These are phyloP conservation scores for Aspergillus thermomutatus DNA, from an alignment of 2,329 filamentous ascomycete species.

Conservation along the genomic window DNA sequence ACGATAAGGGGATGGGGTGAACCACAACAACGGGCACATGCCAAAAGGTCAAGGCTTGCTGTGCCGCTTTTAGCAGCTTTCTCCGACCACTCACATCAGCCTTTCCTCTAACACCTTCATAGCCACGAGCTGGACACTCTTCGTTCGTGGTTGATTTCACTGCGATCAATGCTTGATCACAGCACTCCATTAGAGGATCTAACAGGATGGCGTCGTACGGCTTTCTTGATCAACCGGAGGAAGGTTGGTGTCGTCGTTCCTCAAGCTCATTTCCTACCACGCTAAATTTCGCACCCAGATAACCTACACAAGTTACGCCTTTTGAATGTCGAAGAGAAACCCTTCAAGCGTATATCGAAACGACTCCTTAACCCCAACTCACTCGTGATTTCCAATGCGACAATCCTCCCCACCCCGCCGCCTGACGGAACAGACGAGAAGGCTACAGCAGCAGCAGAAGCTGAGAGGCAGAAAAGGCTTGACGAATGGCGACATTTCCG, in stretches of 20 bases:
- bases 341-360: constrained; percentile 84
- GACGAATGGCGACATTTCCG: constrained; percentile 66
- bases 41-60: not conserved
- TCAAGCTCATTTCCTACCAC: constrained; percentile 1
- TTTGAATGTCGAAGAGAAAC: constrained; percentile 85
- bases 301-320: constrained; percentile 84
- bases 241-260: constrained; percentile 30
- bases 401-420: constrained; percentile 63
- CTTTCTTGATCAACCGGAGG: constrained; percentile 68
- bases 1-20: not conserved
- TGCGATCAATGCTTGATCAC: not conserved
- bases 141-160: not conserved
- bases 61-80: constrained; percentile 7
- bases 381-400: constrained; percentile 55
- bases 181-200: not conserved
- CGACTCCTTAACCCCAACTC: constrained; percentile 69
- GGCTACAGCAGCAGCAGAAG: constrained; percentile 42
- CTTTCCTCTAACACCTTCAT: constrained; percentile 5
- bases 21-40: not conserved
- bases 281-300: constrained; percentile 46
- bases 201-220: constrained; percentile 56
- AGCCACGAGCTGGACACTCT: not conserved
- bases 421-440: constrained; percentile 54
- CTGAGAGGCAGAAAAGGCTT: constrained; percentile 48
- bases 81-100: constrained; percentile 17